phyloP scores from a whole-genome alignment of 768 basidiomycete species.

The Crassisporium funariophilum region DNA sequence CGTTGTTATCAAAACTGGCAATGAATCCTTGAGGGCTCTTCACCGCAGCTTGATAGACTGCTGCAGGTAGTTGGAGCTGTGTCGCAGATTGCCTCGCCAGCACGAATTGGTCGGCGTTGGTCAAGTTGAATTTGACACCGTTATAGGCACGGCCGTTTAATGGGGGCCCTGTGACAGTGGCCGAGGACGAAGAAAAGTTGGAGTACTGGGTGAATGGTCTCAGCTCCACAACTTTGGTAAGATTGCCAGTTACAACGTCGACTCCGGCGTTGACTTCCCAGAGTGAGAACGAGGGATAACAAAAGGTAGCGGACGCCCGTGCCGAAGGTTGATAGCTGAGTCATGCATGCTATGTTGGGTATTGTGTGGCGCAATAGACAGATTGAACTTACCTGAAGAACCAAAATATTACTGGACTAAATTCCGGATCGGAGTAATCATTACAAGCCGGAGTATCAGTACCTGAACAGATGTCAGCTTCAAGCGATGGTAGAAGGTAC shows the following conservation, averaged over 20 bases:
- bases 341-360: not conserved
- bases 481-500: not conserved
- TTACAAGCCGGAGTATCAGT: constrained; percentile 32
- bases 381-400: constrained; percentile 43
- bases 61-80: constrained; percentile 50
- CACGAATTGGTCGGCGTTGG: constrained; percentile 42
- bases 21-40: constrained; percentile 39
- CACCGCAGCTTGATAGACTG: constrained; percentile 49
- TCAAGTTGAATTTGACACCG: constrained; percentile 51
- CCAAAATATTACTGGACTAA: constrained; percentile 58
- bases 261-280: constrained; percentile 47
- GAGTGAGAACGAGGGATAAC: constrained; percentile 45
- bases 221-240: constrained; percentile 45
- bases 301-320: constrained; percentile 47
- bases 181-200: constrained; percentile 40
- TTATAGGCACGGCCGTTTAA: constrained; percentile 53
- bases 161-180: constrained; percentile 47
- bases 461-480: constrained; percentile 20
- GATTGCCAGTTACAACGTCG: constrained; percentile 45
- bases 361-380: not conserved
- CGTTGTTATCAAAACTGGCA: constrained; percentile 37
- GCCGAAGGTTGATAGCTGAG: constrained; percentile 37
- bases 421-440: constrained; percentile 30
- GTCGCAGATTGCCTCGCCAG: constrained; percentile 43
- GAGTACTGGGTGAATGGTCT: constrained; percentile 39